Evolutionary conservation across 371 early-diverging fungal species (phyloP).

Genomic region (Rhizopus delemar): DNA sequence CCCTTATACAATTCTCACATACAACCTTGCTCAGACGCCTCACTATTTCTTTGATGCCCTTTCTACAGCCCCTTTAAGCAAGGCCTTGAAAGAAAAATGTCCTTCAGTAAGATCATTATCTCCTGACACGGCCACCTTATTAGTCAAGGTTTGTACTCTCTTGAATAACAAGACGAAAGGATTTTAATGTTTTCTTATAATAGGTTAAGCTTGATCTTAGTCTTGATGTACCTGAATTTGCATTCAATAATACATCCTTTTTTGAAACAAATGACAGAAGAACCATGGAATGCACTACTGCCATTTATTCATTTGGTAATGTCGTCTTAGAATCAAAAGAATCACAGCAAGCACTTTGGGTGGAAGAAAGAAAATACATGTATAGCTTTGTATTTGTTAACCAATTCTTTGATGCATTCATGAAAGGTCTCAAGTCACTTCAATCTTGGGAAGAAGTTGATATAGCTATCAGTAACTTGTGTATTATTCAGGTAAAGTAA

Average conservation of each 20-base stretch:
- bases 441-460: conserved; percentile 45
- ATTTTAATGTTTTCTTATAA: not conserved
- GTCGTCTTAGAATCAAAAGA: conserved; percentile 54
- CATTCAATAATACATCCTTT: conserved; percentile 39
- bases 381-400: conserved; percentile 52
- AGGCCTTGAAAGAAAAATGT: conserved; percentile 34
- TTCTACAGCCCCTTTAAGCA: conserved; percentile 9
- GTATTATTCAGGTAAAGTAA: conserved; percentile 31
- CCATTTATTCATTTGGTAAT: conserved; percentile 56
- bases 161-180: not conserved
- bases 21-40: conserved; percentile 43
- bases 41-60: conserved; percentile 43
- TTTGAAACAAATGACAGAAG: conserved; percentile 46
- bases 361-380: conserved; percentile 32
- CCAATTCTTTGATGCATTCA: conserved; percentile 55
- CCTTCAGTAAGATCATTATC: conserved; percentile 21
- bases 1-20: conserved; percentile 31
- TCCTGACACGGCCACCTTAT: not conserved
- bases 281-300: conserved; percentile 50
- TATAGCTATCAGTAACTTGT: conserved; percentile 41
- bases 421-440: conserved; percentile 41
- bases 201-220: conserved; percentile 50
- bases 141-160: conserved; percentile 22
- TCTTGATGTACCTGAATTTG: conserved; percentile 42
- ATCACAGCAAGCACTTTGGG: conserved; percentile 40